Evolutionary conservation across 495 filamentous ascomycete genomes (phyloP).

Genomic region (Aspergillus funiculosus): DNA sequence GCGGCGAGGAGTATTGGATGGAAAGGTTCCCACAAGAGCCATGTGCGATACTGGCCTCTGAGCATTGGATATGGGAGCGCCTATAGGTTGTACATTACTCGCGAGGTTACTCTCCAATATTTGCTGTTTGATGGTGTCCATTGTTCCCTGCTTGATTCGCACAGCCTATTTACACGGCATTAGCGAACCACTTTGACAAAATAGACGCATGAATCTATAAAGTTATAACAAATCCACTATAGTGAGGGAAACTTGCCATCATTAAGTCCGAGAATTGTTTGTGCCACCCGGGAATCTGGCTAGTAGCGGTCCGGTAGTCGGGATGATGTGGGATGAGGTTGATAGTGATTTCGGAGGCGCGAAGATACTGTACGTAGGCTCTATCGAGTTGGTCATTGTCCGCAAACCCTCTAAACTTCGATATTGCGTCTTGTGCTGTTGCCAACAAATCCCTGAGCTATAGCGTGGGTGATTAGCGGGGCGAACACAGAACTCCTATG

Average conservation of each 20-base stretch:
- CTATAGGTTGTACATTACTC: conserved; percentile 30
- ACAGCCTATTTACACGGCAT: conserved; percentile 26
- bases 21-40: conserved; percentile 12
- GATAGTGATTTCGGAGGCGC: conserved; percentile 68
- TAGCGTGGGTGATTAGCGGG: conserved; percentile 18
- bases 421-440: conserved; percentile 34
- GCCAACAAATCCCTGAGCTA: conserved; percentile 34
- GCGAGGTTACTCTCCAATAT: conserved; percentile 41
- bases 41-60: conserved; percentile 16
- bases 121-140: conserved; percentile 40
- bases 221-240: conserved; percentile 1
- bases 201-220: background rate
- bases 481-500: background rate
- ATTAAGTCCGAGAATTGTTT: conserved; percentile 40
- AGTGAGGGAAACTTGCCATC: conserved; percentile 22
- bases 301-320: conserved; percentile 47
- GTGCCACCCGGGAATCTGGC: conserved; percentile 33
- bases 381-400: conserved; percentile 53
- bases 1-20: conserved; percentile 16
- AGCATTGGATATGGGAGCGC: conserved; percentile 12
- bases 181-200: background rate
- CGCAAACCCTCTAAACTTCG: conserved; percentile 28
- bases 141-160: conserved; percentile 44
- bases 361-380: conserved; percentile 72
- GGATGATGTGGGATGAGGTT: conserved; percentile 68